Conservation (phyloP, 108 stramenopile genomes). For the Fragilaria crotonensis region DNA sequence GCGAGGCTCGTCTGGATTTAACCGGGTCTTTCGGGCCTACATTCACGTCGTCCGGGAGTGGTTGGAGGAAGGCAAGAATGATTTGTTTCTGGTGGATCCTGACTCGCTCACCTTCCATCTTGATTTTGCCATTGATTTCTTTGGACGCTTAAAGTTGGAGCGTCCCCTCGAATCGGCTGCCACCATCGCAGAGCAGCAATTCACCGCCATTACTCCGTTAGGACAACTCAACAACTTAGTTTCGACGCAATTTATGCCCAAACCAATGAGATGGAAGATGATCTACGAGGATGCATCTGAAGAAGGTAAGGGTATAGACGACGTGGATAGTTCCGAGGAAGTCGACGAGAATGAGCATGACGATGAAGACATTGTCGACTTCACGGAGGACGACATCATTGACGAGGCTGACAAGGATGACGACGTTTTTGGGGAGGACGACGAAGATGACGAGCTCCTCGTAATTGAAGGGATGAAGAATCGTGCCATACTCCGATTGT, state of each 20-base stretch:
- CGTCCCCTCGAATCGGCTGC: background rate
- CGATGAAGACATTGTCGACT: background rate
- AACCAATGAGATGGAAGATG: conserved; percentile 31
- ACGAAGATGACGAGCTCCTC: background rate
- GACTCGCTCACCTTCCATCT: conserved; percentile 56
- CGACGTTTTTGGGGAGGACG: background rate
- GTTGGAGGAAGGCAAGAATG: conserved; percentile 14
- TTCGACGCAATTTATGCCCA: conserved; percentile 43
- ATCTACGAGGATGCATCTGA: background rate
- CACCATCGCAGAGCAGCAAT: background rate
- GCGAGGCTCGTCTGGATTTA: conserved; percentile 45
- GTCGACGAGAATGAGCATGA: conserved; percentile 10
- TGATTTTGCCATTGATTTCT: conserved; percentile 55
- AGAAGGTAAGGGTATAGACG: background rate
- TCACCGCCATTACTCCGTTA: conserved; percentile 9
- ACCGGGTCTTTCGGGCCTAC: conserved; percentile 40
- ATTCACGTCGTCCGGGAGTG: conserved; percentile 18
- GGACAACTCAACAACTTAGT: conserved; percentile 45
- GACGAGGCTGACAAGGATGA: background rate
- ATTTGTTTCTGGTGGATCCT: conserved; percentile 59
- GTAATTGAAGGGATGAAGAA: background rate
- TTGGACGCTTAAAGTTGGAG: conserved; percentile 14
- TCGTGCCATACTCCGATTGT: conserved; percentile 11
- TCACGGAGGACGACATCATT: background rate
- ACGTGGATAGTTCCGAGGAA: conserved; percentile 1